These are phyloP conservation scores for Hansenula lynferdii DNA, from an alignment of 1,139 yeast genomes.

Conservation along the genomic window DNA sequence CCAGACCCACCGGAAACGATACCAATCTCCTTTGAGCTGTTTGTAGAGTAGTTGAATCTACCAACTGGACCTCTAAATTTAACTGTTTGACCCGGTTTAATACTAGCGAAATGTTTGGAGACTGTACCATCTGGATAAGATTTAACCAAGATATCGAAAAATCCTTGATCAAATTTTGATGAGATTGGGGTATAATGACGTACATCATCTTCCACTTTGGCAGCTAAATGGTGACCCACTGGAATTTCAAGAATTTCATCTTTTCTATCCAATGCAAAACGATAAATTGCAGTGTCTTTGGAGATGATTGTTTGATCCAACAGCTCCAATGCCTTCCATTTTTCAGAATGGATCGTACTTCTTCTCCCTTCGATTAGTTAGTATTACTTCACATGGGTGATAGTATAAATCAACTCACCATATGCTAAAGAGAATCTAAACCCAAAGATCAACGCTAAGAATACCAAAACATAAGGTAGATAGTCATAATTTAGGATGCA, in stretches of 20 bases:
- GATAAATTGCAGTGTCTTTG: constrained; percentile 64
- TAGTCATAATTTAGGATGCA: constrained; percentile 46
- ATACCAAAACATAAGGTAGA: constrained; percentile 40
- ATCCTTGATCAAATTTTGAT: constrained; percentile 63
- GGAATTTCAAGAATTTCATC: constrained; percentile 62
- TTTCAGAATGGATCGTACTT: constrained; percentile 41
- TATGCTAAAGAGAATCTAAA: constrained; percentile 46
- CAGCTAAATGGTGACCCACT: constrained; percentile 69
- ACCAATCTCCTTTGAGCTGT: constrained; percentile 57
- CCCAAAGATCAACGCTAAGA: constrained; percentile 41
- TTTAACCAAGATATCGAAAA: constrained; percentile 69
- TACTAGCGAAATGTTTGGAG: constrained; percentile 56
- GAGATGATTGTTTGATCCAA: constrained; percentile 68
- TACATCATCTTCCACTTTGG: constrained; percentile 51
- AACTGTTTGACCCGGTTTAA: constrained; percentile 60
- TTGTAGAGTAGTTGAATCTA: constrained; percentile 53
- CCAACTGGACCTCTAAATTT: constrained; percentile 79
- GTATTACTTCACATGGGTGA: too few relatives aligned
- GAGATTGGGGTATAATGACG: constrained; percentile 76
- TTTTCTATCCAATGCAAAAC: constrained; percentile 58
- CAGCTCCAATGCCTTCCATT: constrained; percentile 63
- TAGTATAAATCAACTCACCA: too few relatives aligned
- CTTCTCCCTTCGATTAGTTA: too few relatives aligned
- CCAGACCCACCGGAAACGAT: constrained; percentile 85
- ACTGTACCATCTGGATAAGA: constrained; percentile 68